Base-by-base conservation (phyloP, 2,329 filamentous ascomycete species). In the Aureobasidium namibiae region DNA sequence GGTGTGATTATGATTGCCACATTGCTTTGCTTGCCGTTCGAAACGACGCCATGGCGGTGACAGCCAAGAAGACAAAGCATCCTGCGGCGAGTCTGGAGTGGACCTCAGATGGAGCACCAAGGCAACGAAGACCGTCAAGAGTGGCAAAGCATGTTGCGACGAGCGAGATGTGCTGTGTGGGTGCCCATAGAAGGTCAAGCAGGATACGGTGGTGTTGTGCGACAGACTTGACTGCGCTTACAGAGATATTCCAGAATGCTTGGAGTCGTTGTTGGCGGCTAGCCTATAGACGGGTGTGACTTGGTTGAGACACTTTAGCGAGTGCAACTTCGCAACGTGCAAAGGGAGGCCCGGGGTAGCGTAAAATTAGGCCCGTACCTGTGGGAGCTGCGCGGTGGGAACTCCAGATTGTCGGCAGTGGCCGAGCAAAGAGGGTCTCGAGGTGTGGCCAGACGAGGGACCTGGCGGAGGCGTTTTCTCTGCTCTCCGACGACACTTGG, bases 371-470 rank as follows among this genome's bases (percentile, higher is more conserved):
- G 9, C n/a, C 42, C 16, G n/a, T 26, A 18, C 18, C 44, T 36
- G 34, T 46, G n/a, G n/a, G n/a, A 48, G 29, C 26, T 39, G 42
- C 26, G 9, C 26, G 4, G 26, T 29, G 54, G 31, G 42, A 46
- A 39, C 54, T 46, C 53, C 54, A 57, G 54, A 48, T 48, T 46
- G 18, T 57, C 54, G 54, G 54, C 41, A 14, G 11, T 11, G 39
- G 16, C 52, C 52, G 52, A 45, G 52, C n/a, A n/a, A n/a, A n/a
- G n/a, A n/a, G n/a, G 31, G 26, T 23, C 21, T 38, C n/a, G n/a
- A 23, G 46, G 49, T 33, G 49, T 34, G 10, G 5, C 38, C 26
- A 9, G 26, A 29, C 34, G 16, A 38, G 34, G 44, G 44, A n/a
- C 26, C 26, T 11, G 49, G 49, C 49, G 29, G 49, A 39, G 49